phyloP scores from a whole-genome alignment of 176 grass and related monocot species.

The Saccharum spontaneum region DNA sequence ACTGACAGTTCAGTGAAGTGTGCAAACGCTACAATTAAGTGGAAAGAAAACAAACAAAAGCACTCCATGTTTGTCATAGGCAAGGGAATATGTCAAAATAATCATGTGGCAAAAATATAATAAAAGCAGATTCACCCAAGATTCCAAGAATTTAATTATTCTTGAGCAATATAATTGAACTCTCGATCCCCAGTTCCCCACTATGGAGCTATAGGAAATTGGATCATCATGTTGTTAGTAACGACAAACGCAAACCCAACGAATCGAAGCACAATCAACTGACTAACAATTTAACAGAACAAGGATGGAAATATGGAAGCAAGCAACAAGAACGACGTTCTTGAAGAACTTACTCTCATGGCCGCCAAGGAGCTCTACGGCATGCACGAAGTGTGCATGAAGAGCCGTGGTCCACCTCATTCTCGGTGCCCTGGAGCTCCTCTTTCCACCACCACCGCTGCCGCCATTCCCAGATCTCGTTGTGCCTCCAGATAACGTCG shows the following conservation, averaged over 20 bases:
- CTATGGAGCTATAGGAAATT: not conserved
- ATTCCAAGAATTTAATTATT: not conserved
- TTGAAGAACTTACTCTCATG: slow-evolving; percentile 77
- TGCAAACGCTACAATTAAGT: slow-evolving; percentile 11
- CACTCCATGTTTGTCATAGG: not conserved
- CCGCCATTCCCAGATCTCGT: slow-evolving; percentile 34
- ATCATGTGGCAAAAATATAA: not conserved
- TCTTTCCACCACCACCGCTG: slow-evolving; percentile 44
- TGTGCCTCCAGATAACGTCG: not conserved
- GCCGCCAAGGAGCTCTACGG: slow-evolving; percentile 89
- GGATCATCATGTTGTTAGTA: slow-evolving; percentile 7
- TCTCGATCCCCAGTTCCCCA: not conserved
- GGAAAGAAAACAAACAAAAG: not conserved
- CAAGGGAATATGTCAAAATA: not conserved
- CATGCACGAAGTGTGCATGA: slow-evolving; percentile 92
- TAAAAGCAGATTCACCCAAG: not conserved
- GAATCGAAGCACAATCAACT: not conserved
- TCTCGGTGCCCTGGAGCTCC: slow-evolving; percentile 79
- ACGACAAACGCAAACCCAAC: not conserved
- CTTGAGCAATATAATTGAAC: not conserved
- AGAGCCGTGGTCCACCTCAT: slow-evolving; percentile 97
- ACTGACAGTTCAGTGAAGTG: not conserved
- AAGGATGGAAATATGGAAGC: not conserved
- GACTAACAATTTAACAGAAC: not conserved
- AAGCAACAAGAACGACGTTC: not conserved